Evolutionary conservation across 345 rosid species (phyloP).

Genomic region (Syzygium grande): DNA sequence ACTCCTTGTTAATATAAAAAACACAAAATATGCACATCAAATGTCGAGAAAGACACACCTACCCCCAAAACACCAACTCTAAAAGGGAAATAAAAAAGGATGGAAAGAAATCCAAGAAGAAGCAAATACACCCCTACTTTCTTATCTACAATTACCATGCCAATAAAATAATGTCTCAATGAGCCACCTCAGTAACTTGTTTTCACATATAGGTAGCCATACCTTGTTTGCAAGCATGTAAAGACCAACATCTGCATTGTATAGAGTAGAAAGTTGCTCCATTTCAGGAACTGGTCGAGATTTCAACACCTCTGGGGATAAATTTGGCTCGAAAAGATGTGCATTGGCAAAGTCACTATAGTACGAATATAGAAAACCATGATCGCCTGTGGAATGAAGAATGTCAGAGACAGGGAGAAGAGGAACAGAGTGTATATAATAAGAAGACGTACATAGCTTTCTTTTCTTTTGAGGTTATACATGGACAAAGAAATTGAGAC

Average conservation of each 20-base stretch:
- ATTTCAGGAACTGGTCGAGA: conserved; percentile 60
- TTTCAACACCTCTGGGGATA: conserved; percentile 43
- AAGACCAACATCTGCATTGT: conserved; percentile 97
- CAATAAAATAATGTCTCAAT: not conserved
- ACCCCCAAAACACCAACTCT: not conserved
- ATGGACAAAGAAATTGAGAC: not conserved
- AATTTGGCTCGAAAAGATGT: conserved; percentile 68
- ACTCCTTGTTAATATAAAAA: not conserved
- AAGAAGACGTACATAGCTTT: not conserved
- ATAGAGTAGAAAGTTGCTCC: conserved; percentile 90
- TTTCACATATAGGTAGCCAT: not conserved
- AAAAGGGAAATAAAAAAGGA: not conserved
- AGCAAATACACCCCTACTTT: not conserved
- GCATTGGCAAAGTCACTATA: conserved; percentile 74
- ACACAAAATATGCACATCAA: not conserved
- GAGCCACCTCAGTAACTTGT: not conserved
- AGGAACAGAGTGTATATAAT: not conserved
- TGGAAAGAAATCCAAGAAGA: not conserved
- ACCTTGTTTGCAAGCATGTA: conserved; percentile 99
- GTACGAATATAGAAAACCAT: conserved; percentile 86
- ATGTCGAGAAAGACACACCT: not conserved
- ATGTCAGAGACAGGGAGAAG: not conserved
- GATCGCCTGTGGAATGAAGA: conserved; percentile 47
- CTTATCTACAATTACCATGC: not conserved
- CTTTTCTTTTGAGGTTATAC: not conserved